Evolutionary conservation across 768 basidiomycete genomes (phyloP).

Genomic region (Saitozyma sp.): DNA sequence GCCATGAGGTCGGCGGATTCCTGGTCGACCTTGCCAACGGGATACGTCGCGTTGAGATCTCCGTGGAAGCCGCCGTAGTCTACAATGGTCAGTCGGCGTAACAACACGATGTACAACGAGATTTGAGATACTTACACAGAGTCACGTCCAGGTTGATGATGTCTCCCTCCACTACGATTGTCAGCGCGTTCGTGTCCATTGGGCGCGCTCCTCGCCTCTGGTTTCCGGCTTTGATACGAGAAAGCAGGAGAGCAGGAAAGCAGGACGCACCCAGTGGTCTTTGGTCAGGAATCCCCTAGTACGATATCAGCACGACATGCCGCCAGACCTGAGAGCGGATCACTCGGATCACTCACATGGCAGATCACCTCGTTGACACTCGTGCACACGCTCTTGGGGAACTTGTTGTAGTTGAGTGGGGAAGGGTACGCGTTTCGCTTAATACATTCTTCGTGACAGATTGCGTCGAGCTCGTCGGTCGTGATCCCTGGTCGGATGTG

Average conservation of each 20-base stretch:
- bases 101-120: background rate
- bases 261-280: slow-evolving; percentile 19
- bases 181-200: too few species aligned
- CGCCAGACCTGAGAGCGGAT: background rate
- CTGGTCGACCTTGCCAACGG: slow-evolving; percentile 62
- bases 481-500: slow-evolving; percentile 87
- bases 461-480: slow-evolving; percentile 89
- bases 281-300: slow-evolving; percentile 79
- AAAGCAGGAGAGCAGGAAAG: slow-evolving; percentile 53
- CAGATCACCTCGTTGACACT: slow-evolving; percentile 93
- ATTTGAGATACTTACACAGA: slow-evolving; percentile 40
- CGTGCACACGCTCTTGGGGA: slow-evolving; percentile 97
- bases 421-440: slow-evolving; percentile 91
- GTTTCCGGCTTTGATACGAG: slow-evolving; percentile 54
- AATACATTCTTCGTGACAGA: slow-evolving; percentile 88
- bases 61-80: slow-evolving; percentile 72
- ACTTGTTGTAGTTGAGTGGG: slow-evolving; percentile 84
- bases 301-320: background rate
- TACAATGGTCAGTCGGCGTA: background rate
- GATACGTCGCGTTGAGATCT: slow-evolving; percentile 90
- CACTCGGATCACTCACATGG: slow-evolving; percentile 56
- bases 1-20: slow-evolving; percentile 78
- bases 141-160: slow-evolving; percentile 80
- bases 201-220: too few species aligned
- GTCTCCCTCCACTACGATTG: slow-evolving; percentile 69